Base-by-base conservation (phyloP, 768 basidiomycete species). In the Sutorius australiensis region DNA sequence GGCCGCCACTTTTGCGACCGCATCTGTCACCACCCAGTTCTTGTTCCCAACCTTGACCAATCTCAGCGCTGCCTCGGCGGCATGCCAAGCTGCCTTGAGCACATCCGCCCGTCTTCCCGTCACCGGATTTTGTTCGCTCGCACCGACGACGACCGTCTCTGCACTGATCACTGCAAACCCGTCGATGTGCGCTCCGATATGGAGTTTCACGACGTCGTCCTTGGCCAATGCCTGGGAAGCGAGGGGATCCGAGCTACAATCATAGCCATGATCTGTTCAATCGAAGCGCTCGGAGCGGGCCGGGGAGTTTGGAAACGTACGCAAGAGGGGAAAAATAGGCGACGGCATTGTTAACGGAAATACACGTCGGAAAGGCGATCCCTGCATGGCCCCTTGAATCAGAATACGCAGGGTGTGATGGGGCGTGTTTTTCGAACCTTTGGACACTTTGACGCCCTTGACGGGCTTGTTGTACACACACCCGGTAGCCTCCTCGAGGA, bases 171-270 rank as follows among this genome's bases (percentile, higher is more conserved):
- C 84, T 17, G 95, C 94, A 72, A 90, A 98, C 51, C 97, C 97
- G 69, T 98, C 95, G 72, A 99, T 93, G 67, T 99, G 97, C 17
- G 95, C 94, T 42, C 97, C 97, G 55, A 98, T 79, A 71, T 95
- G 92, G 58, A 99, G 74, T 75, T 98, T 98, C 60, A 98, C 95
- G 53, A 99, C 84, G 69, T 99, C 97, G 55, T 84, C 84, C 58
- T 92, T 88, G 27, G 81, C 82, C 59, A 95, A 79, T 46, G 71
- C 79, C 69, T 85, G 83, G 7, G 75, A 73, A 27, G 88, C 81
- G 57, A 82, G 80, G 14, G 85, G 72, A 73, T 93, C 90, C 34
- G 90, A 91, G 60, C 88, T 90, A 58, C 12, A 17, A 52, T 48
- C 28, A 49, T 27, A 24, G 36, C 41, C 21, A 61, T 54, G 56